Base-by-base conservation (phyloP, 768 basidiomycete species). In the Terana coerulea region DNA sequence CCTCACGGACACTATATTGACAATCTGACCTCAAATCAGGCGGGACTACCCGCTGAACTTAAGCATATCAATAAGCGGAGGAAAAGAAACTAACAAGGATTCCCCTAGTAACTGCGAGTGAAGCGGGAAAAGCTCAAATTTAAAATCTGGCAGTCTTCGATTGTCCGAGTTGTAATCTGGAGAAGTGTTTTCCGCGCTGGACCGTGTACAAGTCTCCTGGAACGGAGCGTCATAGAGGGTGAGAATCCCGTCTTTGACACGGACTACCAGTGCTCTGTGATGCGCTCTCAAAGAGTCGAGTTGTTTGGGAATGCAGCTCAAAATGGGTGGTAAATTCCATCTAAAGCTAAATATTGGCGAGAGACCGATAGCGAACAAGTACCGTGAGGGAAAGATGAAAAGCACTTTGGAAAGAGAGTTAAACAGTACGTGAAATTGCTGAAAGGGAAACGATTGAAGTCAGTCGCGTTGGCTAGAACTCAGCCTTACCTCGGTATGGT, bases 51-150 rank as follows among this genome's bases (percentile, higher is more conserved):
- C 80, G 77, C 83, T 83, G 81, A 84, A 86, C 81, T 86, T 86
- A 84, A 86, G 84, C 83, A 85, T 84, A 86, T 86, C 81, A 86
- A 84, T 85, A 84, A 87, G 84, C 79, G 79, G 83, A 86, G 84
- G 84, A 86, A 86, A 87, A 87, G 85, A 85, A 87, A 87, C 83
- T 84, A 86, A 86, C 84, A 79, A 84, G 84, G 84, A 85, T 86
- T 86, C 81, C 84, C 82, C 77, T 82, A 85, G 84, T 86, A 86
- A 82, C 84, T 81, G 84, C 81, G 80, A 86, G 84, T 83, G 84
- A 85, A 86, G 80, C 72, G 80, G 84, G 82, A 86, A 79, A 72
- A 84, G 81, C 83, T 84, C 84, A 84, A 85, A 83, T 84, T 84
- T 84, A 73, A 76, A 84, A 84, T 84, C 83, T 84, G 83, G 76